phyloP scores from a whole-genome alignment of 345 rosid species.

The Acer saccharum region DNA sequence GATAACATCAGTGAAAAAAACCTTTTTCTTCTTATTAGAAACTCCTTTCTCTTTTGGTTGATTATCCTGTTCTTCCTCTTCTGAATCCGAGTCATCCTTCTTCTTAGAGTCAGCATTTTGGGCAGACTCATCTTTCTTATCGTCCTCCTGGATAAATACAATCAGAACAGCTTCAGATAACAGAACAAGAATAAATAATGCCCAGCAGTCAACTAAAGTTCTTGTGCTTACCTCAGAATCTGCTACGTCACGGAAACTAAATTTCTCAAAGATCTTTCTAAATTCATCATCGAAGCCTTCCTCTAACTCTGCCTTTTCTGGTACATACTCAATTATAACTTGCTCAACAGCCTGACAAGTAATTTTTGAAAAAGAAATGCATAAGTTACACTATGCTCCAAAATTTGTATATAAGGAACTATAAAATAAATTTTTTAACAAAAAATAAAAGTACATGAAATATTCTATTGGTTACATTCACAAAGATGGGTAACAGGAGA shows the following conservation, averaged over 20 bases:
- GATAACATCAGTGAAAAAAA: conserved; percentile 18
- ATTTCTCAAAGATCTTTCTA: conserved; percentile 79
- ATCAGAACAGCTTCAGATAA: not conserved
- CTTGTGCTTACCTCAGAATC: conserved; percentile 58
- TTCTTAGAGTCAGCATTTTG: conserved; percentile 61
- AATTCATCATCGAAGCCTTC: conserved; percentile 84
- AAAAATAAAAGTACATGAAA: not conserved
- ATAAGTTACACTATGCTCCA: not conserved
- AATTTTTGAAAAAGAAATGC: not conserved
- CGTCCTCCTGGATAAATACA: conserved; percentile 55
- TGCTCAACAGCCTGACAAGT: conserved; percentile 57
- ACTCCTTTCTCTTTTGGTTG: conserved; percentile 74
- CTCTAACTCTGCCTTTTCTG: conserved; percentile 80
- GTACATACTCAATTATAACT: conserved; percentile 84
- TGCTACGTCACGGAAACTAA: conserved; percentile 57
- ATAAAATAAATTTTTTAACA: too few species aligned
- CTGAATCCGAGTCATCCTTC: conserved; percentile 74
- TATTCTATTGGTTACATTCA: not conserved
- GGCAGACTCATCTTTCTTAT: conserved; percentile 60
- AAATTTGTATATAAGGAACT: not conserved
- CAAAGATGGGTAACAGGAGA: too few species aligned
- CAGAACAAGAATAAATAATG: not conserved
- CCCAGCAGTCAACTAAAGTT: not conserved
- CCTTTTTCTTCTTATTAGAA: conserved; percentile 93
- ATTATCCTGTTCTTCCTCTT: conserved; percentile 73